These are phyloP conservation scores for Carex myosuroides DNA, from an alignment of 176 grass and related monocot species.

Conservation along the genomic window DNA sequence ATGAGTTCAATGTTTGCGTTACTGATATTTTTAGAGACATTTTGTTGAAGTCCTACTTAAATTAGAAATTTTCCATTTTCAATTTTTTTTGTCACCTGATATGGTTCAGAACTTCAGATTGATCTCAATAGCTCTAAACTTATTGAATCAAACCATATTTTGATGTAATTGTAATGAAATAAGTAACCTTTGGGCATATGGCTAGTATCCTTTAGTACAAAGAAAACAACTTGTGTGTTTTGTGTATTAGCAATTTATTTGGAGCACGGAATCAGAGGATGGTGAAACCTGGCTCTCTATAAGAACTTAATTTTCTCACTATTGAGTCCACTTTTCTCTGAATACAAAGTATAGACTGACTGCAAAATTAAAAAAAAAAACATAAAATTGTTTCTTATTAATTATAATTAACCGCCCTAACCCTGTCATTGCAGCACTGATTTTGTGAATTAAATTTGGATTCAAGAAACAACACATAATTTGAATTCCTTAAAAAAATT, in stretches of 20 bases:
- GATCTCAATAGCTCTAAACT: no score
- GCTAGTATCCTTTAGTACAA: neutral
- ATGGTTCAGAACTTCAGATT: no score
- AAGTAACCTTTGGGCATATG: neutral
- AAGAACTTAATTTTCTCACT: no score
- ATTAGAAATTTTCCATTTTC: no score
- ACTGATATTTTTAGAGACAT: no score
- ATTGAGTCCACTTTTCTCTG: neutral
- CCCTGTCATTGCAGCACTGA: neutral
- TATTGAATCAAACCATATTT: no score
- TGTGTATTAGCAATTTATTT: neutral
- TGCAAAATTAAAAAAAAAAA: neutral
- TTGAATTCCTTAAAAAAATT: neutral
- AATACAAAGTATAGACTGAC: neutral
- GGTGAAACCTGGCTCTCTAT: no score
- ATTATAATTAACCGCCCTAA: neutral
- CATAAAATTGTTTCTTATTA: neutral
- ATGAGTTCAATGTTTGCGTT: no score
- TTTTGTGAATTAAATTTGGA: neutral
- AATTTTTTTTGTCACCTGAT: no score
- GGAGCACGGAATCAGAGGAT: neutral
- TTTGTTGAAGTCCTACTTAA: no score
- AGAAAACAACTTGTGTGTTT: neutral
- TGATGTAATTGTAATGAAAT: neutral
- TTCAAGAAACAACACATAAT: neutral